Conservation (phyloP, 306 rosid genomes). For the Dalbergia cultrata region DNA sequence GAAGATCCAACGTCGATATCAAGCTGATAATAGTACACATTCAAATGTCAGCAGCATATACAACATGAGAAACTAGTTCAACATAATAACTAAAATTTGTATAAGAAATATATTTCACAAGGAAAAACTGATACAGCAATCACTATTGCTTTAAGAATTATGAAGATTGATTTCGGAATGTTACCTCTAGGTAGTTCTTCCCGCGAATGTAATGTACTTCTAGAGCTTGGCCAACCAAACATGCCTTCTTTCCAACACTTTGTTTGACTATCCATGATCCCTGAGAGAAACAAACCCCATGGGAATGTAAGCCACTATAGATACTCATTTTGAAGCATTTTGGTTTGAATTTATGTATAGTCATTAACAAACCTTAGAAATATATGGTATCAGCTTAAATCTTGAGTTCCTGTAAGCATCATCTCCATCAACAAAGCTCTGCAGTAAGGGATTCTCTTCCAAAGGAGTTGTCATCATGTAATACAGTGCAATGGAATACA, state of each 20-base stretch:
- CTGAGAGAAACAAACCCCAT: constrained; percentile 50
- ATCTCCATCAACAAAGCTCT: constrained; percentile 83
- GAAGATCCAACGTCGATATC: constrained; percentile 83
- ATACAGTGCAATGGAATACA: constrained; percentile 74
- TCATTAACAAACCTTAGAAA: constrained; percentile 49
- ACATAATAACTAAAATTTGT: background rate
- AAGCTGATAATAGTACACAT: constrained; percentile 53
- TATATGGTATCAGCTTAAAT: constrained; percentile 87
- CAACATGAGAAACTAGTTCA: background rate
- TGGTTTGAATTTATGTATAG: background rate
- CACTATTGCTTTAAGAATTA: background rate
- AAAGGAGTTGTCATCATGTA: constrained; percentile 81
- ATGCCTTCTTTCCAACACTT: constrained; percentile 94
- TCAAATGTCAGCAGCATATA: constrained; percentile 39
- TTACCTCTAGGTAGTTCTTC: constrained; percentile 87
- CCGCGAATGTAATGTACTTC: constrained; percentile 72
- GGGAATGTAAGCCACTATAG: constrained; percentile 22
- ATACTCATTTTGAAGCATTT: constrained; percentile 14
- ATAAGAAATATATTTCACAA: background rate
- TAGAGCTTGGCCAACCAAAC: constrained; percentile 82
- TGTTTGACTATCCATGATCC: constrained; percentile 99
- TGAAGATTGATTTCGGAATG: constrained; percentile 20
- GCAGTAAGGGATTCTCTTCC: constrained; percentile 72
- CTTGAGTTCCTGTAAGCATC: constrained; percentile 87
- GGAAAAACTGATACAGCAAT: background rate